Base-by-base conservation (phyloP, 495 filamentous ascomycete genomes). In the Xylaria grammica region DNA sequence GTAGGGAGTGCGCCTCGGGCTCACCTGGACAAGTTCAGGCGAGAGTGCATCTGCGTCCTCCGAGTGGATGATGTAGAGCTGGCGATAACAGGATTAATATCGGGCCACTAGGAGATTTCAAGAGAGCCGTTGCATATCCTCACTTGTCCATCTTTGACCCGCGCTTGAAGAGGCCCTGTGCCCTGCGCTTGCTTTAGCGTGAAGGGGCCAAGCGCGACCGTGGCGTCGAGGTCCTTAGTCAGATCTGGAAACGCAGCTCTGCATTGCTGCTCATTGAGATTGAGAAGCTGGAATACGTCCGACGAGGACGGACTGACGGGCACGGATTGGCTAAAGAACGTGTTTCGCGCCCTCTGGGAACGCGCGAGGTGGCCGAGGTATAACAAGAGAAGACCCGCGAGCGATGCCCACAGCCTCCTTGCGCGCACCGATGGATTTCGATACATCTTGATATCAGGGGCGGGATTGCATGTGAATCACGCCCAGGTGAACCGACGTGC, bases 131-230 rank as follows among this genome's bases (percentile, higher is more conserved):
- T 7, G 19, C n/a, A 36, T 29, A 45, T 46, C 29, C 51, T 49
- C 24, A 79, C 74, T 48, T 77, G 72, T n/a, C 79, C 77, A 65
- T 82, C 63, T 61, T 73, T 73, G 32, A 82, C 78, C 52, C 73
- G 61, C 3, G 67, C 75, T 61, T 81, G 78, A 26, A 81, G 20
- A 27, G 75, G 71, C 3, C 78, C 79, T 10, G 65, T 17, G 62
- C 74, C 67, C 24, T 70, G 68, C 19, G 56, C 64, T 29, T 72
- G 68, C 65, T 75, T 70, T 29, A 82, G 68, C 17, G 50, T 63
- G 51, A 81, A 81, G 1, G 74, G 72, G 0, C 79, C 80, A 30
- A 74, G 42, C 22, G 74, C 72, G 4, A 81, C 77, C 1, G 65
- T 65, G 38, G 75, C 67, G 29, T 82, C 79, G 45, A 82, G 71